A percentile compares a stretch with the other conserved stretches of the same genome.
These are phyloP conservation scores for Gynostemma pentaphyllum DNA, from an alignment of 306 rosid species.

Conservation along the genomic window DNA sequence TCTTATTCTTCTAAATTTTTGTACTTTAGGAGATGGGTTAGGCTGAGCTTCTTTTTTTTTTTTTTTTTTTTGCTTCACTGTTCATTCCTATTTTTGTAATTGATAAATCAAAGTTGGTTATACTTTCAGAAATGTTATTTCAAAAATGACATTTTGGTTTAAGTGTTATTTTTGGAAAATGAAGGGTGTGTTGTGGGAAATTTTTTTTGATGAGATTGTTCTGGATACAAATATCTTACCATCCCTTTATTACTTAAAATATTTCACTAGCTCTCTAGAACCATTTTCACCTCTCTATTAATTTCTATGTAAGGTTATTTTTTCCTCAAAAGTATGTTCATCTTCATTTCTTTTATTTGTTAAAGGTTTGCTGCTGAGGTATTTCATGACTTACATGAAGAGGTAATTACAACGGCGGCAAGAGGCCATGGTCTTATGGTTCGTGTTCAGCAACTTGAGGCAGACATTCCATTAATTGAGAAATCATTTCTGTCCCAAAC, in stretches of 20 bases:
- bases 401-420: constrained; percentile 75
- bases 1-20: neutral
- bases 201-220: too few relatives aligned
- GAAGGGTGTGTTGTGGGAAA: neutral
- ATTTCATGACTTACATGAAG: constrained; percentile 93
- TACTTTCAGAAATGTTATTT: neutral
- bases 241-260: neutral
- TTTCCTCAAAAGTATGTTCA: neutral
- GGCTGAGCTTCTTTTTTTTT: too few relatives aligned
- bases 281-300: neutral
- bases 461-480: constrained; percentile 85
- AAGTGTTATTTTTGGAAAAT: too few relatives aligned
- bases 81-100: neutral
- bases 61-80: too few relatives aligned
- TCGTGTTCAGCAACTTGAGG: constrained; percentile 95
- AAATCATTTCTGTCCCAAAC: constrained; percentile 61
- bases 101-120: neutral
- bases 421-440: constrained; percentile 72
- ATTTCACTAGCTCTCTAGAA: neutral
- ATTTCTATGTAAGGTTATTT: neutral
- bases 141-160: neutral
- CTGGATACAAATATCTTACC: neutral
- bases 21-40: too few relatives aligned
- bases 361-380: constrained; percentile 89
- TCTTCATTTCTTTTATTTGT: neutral